Conservation (phyloP, 805 yeast species). For the Hanseniaspora singularis region DNA sequence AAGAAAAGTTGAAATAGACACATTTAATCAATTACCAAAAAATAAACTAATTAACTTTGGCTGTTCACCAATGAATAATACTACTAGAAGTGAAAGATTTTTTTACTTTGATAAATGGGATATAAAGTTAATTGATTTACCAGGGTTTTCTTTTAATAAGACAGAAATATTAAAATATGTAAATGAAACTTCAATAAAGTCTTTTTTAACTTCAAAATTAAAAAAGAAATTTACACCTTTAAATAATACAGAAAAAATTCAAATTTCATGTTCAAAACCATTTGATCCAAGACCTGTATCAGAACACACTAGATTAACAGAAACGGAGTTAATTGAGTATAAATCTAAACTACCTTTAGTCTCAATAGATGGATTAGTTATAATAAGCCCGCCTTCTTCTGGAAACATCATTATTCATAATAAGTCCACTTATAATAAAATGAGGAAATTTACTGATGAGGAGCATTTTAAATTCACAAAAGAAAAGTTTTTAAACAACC, state of each 20-base stretch:
- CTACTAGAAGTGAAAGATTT: slow-evolving; percentile 3
- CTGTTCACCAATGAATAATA: slow-evolving; percentile 10
- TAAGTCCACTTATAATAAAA: not conserved
- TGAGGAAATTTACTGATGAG: not conserved
- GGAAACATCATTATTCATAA: not conserved
- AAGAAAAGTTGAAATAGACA: not conserved
- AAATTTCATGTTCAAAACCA: not conserved
- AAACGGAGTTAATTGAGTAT: not conserved
- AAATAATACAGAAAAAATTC: not conserved
- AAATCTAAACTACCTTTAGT: not conserved
- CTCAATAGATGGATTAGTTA: slow-evolving; percentile 1
- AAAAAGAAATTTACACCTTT: not conserved
- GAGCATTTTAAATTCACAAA: not conserved
- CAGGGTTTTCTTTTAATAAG: slow-evolving; percentile 5
- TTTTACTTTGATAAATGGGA: slow-evolving; percentile 3
- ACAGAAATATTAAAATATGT: not conserved
- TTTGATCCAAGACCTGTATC: not conserved
- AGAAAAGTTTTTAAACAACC: not conserved
- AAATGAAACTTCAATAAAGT: not conserved
- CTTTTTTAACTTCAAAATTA: not conserved
- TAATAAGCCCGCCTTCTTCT: not conserved
- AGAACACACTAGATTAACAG: not conserved
- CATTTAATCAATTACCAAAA: not conserved
- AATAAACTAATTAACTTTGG: not conserved
- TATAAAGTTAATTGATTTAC: not conserved